A percentile compares a stretch with the other conserved stretches of the same genome.
Evolutionary conservation across 1,284 basidiomycete genomes (phyloP).

Genomic region (Puccinia horiana): DNA sequence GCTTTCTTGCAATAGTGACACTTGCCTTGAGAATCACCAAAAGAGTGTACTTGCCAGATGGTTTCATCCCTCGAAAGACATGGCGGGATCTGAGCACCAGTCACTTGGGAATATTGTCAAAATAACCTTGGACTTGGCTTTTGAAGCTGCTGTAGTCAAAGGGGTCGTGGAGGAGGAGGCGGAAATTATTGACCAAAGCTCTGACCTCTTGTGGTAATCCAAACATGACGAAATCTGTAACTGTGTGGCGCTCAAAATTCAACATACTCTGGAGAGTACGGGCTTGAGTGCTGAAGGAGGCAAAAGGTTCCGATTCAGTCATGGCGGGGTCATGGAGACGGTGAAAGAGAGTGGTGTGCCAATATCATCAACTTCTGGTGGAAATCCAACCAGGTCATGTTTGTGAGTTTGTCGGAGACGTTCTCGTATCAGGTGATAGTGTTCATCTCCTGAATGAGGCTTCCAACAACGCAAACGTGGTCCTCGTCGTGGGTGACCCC

Average conservation of each 20-base stretch:
- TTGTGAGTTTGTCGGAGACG: background rate
- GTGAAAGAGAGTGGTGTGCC: background rate
- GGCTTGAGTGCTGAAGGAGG: background rate
- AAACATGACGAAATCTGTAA: background rate
- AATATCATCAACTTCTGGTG: background rate
- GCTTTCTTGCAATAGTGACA: conserved; percentile 7
- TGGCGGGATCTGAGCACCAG: too few species aligned
- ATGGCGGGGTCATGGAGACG: background rate
- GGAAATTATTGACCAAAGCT: background rate
- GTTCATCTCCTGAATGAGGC: background rate
- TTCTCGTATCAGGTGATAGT: background rate
- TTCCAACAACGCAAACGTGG: too few species aligned
- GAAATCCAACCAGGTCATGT: background rate
- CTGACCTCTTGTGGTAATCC: background rate
- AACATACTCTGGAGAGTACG: background rate
- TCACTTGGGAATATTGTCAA: background rate
- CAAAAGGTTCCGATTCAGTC: background rate
- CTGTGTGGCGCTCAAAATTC: background rate
- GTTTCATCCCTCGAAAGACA: background rate
- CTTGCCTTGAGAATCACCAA: background rate
- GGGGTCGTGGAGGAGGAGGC: background rate
- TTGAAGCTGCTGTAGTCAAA: background rate
- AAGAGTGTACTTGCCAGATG: conserved; percentile 3
- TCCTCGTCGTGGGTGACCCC: background rate
- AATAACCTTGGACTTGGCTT: background rate